phyloP scores from a whole-genome alignment of 257 asterid species.

The Galeopsis tetrahit region DNA sequence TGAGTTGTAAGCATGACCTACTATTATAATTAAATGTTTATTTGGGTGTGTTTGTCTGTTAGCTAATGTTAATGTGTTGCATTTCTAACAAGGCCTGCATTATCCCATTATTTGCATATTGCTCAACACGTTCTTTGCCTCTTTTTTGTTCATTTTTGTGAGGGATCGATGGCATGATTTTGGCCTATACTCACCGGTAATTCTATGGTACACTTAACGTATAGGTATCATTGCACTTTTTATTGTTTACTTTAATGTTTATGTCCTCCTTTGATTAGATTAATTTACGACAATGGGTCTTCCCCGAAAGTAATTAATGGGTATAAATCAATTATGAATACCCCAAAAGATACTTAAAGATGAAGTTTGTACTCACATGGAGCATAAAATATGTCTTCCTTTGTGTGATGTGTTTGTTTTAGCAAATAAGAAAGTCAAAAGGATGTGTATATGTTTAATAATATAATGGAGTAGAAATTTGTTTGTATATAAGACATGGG shows the following conservation, averaged over 20 bases:
- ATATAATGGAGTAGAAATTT: neutral
- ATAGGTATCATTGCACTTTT: no score
- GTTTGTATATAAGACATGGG: conserved; percentile 41
- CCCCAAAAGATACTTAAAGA: no score
- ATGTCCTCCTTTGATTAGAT: neutral
- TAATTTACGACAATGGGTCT: neutral
- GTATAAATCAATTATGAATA: neutral
- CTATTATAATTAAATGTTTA: neutral
- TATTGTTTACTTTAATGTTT: no score
- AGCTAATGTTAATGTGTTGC: conserved; percentile 24
- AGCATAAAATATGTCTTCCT: no score
- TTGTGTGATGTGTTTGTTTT: neutral
- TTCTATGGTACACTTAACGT: neutral
- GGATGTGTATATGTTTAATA: conserved; percentile 9
- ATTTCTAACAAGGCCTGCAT: conserved; percentile 44
- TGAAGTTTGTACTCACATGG: neutral
- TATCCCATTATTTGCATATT: conserved; percentile 28
- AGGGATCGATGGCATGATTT: conserved; percentile 33
- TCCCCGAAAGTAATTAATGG: neutral
- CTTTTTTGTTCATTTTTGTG: conserved; percentile 9
- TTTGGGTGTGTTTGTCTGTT: conserved; percentile 39
- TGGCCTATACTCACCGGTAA: neutral
- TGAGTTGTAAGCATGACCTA: conserved; percentile 58
- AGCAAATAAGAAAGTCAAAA: conserved; percentile 23
- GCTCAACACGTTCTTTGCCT: conserved; percentile 61